Evolutionary conservation across 1,284 basidiomycete genomes (phyloP).

Genomic region (Puccinia horiana): DNA sequence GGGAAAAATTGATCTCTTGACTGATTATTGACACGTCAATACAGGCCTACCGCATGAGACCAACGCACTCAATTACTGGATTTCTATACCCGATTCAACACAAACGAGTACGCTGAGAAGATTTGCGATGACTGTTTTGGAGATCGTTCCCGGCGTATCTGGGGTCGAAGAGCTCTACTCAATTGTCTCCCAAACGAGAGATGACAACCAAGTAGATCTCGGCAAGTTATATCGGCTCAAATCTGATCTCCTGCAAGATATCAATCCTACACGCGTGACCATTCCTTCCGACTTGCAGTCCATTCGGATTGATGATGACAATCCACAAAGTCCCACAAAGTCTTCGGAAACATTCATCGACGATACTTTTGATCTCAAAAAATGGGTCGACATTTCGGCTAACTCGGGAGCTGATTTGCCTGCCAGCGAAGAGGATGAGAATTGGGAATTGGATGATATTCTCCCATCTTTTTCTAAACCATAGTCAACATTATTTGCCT

Average conservation of each 20-base stretch:
- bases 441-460: constrained; percentile 16
- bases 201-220: neutral
- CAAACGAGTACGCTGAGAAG: neutral
- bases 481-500: too few relatives aligned
- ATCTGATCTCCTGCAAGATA: neutral
- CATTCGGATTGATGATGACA: neutral
- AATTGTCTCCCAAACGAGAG: neutral
- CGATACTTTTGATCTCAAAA: neutral
- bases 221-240: neutral
- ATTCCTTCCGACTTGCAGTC: neutral
- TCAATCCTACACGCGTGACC: neutral
- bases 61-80: neutral
- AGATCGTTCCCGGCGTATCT: constrained; percentile 8
- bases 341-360: neutral
- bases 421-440: neutral
- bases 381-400: neutral
- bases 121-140: constrained; percentile 7
- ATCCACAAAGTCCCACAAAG: neutral
- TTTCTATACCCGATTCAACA: neutral
- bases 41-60: neutral
- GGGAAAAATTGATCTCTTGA: too few relatives aligned
- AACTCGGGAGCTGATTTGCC: neutral
- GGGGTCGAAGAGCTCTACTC: neutral
- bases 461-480: neutral
- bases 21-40: neutral